These are phyloP conservation scores for Flueggea neowawraea DNA, from an alignment of 441 rosid species.

Conservation along the genomic window DNA sequence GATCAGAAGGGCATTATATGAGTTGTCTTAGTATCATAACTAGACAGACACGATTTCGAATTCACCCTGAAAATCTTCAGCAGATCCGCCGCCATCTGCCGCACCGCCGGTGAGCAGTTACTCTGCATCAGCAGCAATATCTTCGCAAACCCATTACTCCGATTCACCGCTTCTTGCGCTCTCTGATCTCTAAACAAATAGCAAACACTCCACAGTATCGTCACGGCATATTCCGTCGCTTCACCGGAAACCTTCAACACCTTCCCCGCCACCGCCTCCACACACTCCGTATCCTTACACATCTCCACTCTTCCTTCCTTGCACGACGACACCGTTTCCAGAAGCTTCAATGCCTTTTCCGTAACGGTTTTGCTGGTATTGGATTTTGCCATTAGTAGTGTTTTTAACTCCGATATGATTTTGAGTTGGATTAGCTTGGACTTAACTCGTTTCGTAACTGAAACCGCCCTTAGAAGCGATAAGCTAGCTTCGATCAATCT, in stretches of 20 bases:
- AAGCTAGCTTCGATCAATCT: constrained; percentile 48
- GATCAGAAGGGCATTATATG: constrained; percentile 90
- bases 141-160: constrained; percentile 65
- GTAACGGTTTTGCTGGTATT: constrained; percentile 16
- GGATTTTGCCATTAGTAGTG: constrained; percentile 28
- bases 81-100: constrained; percentile 72
- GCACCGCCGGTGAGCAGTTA: constrained; percentile 60
- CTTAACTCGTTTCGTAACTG: constrained; percentile 45
- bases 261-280: constrained; percentile 59
- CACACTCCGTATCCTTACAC: constrained; percentile 32
- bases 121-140: constrained; percentile 82
- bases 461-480: constrained; percentile 47
- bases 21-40: constrained; percentile 81
- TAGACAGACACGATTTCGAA: constrained; percentile 49
- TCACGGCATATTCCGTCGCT: constrained; percentile 84
- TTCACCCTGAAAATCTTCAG: constrained; percentile 54
- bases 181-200: constrained; percentile 53
- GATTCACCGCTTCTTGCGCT: constrained; percentile 61
- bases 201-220: constrained; percentile 71
- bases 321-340: constrained; percentile 50
- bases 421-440: constrained; percentile 35
- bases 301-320: constrained; percentile 63
- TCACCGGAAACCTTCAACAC: constrained; percentile 60
- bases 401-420: constrained; percentile 30
- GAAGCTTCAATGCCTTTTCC: constrained; percentile 68